Conservation (phyloP, 805 yeast species). For the Saccharomycopsis fodiens region DNA sequence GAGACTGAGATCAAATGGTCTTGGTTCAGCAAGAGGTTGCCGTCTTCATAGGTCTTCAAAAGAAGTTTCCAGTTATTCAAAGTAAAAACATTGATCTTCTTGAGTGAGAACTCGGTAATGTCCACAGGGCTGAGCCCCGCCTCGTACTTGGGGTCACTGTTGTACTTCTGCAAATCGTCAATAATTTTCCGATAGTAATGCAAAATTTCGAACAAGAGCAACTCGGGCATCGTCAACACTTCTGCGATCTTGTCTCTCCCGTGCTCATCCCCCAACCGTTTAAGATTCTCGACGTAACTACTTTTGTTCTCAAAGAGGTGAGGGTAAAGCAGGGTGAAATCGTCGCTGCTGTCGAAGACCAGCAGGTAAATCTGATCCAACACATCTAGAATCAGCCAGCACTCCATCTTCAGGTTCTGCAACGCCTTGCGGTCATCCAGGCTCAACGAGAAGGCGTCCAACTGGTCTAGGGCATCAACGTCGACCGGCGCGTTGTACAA, state of each 20-base stretch:
- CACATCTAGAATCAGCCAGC: constrained; percentile 12
- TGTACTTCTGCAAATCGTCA: constrained; percentile 11
- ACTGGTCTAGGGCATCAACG: not conserved
- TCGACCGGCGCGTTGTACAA: constrained; percentile 4
- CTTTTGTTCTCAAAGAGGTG: constrained; percentile 8
- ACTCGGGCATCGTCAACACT: constrained; percentile 2
- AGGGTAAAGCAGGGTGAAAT: constrained; percentile 1
- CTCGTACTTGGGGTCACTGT: not conserved
- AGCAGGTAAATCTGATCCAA: constrained; percentile 6
- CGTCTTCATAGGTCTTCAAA: constrained; percentile 5
- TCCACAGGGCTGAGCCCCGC: constrained; percentile 11
- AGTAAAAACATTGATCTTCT: constrained; percentile 10
- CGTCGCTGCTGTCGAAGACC: not conserved
- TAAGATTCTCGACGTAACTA: constrained; percentile 6
- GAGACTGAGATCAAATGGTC: not conserved
- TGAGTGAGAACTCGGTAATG: constrained; percentile 8
- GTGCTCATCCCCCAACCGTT: not conserved
- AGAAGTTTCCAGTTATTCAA: constrained; percentile 11
- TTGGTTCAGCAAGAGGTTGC: not conserved
- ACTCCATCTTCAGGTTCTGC: not conserved
- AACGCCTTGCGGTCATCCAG: not conserved
- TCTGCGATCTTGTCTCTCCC: constrained; percentile 2
- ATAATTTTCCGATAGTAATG: constrained; percentile 5
- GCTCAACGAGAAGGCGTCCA: not conserved
- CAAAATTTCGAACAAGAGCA: constrained; percentile 6